A percentile compares a stretch with the other conserved stretches of the same genome.
Conservation (phyloP, 495 filamentous ascomycete species). For the Filosporella fistucella region DNA sequence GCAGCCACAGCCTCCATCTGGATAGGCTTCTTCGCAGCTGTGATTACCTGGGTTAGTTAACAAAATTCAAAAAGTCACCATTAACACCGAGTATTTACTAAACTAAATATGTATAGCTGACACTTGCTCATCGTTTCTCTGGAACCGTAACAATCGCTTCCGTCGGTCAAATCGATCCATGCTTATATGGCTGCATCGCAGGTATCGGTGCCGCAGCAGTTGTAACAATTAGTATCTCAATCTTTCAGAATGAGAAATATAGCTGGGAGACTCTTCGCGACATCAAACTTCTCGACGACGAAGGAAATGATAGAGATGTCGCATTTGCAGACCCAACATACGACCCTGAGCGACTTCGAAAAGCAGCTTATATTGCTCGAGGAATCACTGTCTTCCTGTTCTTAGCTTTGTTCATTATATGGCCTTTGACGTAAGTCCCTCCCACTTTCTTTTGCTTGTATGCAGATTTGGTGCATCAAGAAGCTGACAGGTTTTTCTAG, state of each 20-base stretch:
- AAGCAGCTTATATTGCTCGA: conserved; percentile 2
- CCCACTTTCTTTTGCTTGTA: neutral
- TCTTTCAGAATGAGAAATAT: conserved; percentile 3
- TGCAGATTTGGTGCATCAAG: neutral
- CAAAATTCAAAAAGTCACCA: no score
- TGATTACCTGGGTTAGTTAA: neutral
- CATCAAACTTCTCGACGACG: neutral
- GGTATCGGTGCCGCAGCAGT: conserved; percentile 4
- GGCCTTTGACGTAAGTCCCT: neutral
- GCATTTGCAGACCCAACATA: conserved; percentile 2
- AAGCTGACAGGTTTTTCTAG: neutral
- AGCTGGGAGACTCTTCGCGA: conserved; percentile 1
- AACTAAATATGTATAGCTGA: neutral
- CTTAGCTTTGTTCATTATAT: neutral
- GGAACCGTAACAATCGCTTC: conserved; percentile 42
- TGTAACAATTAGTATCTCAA: conserved; percentile 3
- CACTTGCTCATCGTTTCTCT: conserved; percentile 22
- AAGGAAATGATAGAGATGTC: conserved; percentile 1
- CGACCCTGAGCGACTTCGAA: neutral
- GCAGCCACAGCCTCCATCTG: conserved; percentile 1
- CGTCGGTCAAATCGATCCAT: conserved; percentile 38
- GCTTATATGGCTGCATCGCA: conserved; percentile 38
- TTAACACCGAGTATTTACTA: neutral
- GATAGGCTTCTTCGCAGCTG: conserved; percentile 3
- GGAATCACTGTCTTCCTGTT: conserved; percentile 3